Evolutionary conservation across 192 early-diverging fungal species (phyloP).

Genomic region (Podila epigama): DNA sequence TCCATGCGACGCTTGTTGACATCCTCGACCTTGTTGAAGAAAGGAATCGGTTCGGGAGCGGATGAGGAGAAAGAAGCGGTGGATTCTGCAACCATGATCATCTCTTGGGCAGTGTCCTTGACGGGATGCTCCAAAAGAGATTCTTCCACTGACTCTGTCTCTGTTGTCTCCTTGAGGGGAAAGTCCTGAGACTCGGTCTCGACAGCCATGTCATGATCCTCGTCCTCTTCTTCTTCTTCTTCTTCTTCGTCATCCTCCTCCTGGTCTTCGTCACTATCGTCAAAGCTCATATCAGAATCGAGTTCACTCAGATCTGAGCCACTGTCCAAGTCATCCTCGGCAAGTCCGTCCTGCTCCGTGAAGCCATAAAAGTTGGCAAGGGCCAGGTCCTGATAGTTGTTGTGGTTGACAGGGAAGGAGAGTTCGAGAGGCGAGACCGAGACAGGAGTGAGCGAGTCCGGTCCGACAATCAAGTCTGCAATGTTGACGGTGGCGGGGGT

Average conservation of each 20-base stretch:
- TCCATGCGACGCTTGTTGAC: constrained; percentile 47
- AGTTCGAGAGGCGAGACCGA: constrained; percentile 38
- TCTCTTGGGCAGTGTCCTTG: too few relatives aligned
- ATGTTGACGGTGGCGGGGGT: constrained; percentile 34
- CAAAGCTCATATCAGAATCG: not conserved
- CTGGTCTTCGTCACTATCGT: not conserved
- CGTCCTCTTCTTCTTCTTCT: not conserved
- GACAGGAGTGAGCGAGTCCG: constrained; percentile 4
- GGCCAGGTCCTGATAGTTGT: constrained; percentile 25
- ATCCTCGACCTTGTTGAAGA: too few relatives aligned
- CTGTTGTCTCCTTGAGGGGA: too few relatives aligned
- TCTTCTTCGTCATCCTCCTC: not conserved
- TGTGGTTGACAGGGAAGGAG: not conserved
- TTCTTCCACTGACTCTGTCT: too few relatives aligned
- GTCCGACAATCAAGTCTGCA: constrained; percentile 43
- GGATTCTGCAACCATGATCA: too few relatives aligned
- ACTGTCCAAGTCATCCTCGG: constrained; percentile 8
- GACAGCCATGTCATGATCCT: too few relatives aligned
- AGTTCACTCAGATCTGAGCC: constrained; percentile 15
- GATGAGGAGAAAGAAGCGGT: too few relatives aligned
- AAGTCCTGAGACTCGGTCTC: too few relatives aligned
- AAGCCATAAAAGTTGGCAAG: constrained; percentile 38
- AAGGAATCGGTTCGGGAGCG: too few relatives aligned
- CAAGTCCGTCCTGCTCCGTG: constrained; percentile 2
- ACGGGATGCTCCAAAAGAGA: too few relatives aligned